Base-by-base conservation (phyloP, 75 land plant genomes). In the Pinus taeda region DNA sequence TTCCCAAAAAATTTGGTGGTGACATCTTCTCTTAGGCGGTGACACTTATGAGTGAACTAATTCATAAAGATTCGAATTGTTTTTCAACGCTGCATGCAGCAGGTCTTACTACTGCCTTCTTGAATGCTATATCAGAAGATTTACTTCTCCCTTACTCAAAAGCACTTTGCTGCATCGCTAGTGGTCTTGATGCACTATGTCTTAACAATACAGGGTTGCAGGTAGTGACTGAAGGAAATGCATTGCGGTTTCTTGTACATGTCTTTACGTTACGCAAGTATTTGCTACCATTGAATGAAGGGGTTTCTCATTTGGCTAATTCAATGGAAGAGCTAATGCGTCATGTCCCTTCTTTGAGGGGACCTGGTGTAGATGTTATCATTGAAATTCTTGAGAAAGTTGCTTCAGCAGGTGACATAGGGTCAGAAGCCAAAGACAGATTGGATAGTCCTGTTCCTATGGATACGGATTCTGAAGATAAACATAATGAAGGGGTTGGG, bases 41-140 rank as follows among this genome's bases (percentile, higher is more conserved):
- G 73, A 93, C 96, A 70, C 85, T 96, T 66, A 96, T 96, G 98
- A 96, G 92, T 83, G 98, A 96, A 78, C 83, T 96, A 26, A 90
- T 93, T 57, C 95, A 93, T 76, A 90, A 88, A 76, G 93, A 93
- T 78, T 93, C 93, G 17, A 93, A 92, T 24, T 90, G 92, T 79
- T 88, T 85, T 75, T 55, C 90, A 78, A 21, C 74, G 21, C 65
- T 93, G 69, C 83, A 87, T 80, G 90, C 83, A 33, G 39, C 79
- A 73, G 93, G 93, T 72, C 88, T 93, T 72, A 91, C 93, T 3
- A 79, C 77, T 81, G 84, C 92, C 18, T 92, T 92, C 81, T 76
- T 92, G 74, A 83, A 88, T 71, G 88, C 92, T 59, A 83, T 92
- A 5, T 60, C 60, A 2, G 69, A 80, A 73, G 92, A 88, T 14